These are phyloP conservation scores for Bacterosira constricta DNA, from an alignment of 108 stramenopile species.

Conservation along the genomic window DNA sequence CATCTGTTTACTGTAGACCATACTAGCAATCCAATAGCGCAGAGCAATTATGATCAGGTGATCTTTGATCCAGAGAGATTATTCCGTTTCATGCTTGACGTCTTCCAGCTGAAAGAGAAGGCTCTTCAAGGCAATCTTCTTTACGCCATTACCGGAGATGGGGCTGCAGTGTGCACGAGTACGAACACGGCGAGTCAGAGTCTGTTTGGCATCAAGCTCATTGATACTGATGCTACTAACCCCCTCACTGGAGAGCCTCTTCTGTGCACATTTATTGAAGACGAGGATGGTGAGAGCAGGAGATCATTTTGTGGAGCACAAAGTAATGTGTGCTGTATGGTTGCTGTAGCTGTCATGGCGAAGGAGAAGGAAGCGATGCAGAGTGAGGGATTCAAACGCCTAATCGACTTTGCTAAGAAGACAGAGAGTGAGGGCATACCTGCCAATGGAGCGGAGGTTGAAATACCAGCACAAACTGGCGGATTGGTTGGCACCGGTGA, in stretches of 20 bases:
- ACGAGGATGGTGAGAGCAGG: neutral
- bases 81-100: neutral
- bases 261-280: neutral
- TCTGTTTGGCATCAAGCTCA: neutral
- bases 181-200: neutral
- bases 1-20: neutral
- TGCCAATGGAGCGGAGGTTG: too few relatives aligned
- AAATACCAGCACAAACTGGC: too few relatives aligned
- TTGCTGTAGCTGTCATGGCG: too few relatives aligned
- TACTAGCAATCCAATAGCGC: neutral
- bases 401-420: neutral
- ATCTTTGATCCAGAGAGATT: neutral
- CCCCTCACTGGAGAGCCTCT: neutral
- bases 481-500: neutral
- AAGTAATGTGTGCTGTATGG: too few relatives aligned
- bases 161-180: neutral
- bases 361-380: too few relatives aligned
- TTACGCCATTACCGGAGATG: slow-evolving; percentile 4
- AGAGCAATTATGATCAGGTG: neutral
- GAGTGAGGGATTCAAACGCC: too few relatives aligned
- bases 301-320: too few relatives aligned
- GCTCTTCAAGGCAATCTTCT: neutral
- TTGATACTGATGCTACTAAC: neutral
- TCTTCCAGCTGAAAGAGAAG: neutral
- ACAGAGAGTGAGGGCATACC: neutral